Evolutionary conservation across 768 basidiomycete genomes (phyloP).

Genomic region (Pholiota molesta): DNA sequence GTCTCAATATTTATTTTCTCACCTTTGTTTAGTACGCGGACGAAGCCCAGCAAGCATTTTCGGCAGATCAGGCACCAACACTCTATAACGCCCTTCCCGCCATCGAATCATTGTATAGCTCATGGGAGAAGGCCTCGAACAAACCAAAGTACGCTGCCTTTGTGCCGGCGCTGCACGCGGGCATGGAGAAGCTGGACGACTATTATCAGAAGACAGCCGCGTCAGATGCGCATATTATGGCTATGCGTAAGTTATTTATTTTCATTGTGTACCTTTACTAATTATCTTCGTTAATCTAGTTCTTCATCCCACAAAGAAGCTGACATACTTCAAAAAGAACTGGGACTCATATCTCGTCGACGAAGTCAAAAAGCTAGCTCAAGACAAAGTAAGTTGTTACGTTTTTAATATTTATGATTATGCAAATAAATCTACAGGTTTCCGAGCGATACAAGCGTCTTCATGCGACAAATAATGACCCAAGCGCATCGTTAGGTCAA

Average conservation of each 20-base stretch:
- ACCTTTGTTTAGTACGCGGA: not conserved
- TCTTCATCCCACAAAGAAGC: conserved; percentile 1
- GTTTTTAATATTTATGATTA: no score
- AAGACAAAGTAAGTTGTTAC: conserved; percentile 6
- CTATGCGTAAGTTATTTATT: conserved; percentile 22
- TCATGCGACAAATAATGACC: no score
- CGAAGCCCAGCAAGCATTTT: conserved; percentile 21
- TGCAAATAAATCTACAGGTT: no score
- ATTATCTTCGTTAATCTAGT: not conserved
- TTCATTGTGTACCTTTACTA: not conserved
- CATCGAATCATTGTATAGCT: conserved; percentile 24
- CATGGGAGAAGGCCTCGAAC: conserved; percentile 21
- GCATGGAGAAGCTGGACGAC: conserved; percentile 23
- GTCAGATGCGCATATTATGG: conserved; percentile 31
- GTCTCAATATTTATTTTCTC: not conserved
- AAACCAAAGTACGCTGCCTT: conserved; percentile 24
- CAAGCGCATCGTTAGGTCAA: no score
- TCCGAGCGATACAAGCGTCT: no score
- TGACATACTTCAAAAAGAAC: conserved; percentile 13
- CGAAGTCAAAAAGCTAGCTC: not conserved
- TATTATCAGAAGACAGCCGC: conserved; percentile 29
- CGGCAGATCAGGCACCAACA: conserved; percentile 18
- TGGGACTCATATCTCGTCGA: not conserved
- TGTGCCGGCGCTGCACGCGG: conserved; percentile 19
- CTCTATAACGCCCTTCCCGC: conserved; percentile 30